Evolutionary conservation across 2,329 filamentous ascomycete species (phyloP).

Genomic region (Triangularia verruculosa): DNA sequence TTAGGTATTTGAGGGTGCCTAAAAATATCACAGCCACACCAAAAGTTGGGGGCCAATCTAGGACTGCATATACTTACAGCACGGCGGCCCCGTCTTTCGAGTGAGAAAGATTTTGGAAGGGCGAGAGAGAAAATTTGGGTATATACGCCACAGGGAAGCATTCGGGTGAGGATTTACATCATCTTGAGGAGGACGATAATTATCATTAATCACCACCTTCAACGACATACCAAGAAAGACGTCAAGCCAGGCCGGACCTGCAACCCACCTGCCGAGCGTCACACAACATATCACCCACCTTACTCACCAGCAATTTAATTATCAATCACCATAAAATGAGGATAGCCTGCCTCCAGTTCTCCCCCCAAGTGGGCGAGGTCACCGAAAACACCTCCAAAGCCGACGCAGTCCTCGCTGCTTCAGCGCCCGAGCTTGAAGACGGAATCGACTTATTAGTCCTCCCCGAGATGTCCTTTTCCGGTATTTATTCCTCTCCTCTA

Average conservation of each 20-base stretch:
- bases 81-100: not conserved
- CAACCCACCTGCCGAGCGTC: not conserved
- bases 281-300: not conserved
- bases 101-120: not conserved
- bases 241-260: not conserved
- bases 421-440: constrained; percentile 55
- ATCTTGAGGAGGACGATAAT: not conserved
- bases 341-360: constrained; percentile 66
- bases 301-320: not conserved
- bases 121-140: not conserved
- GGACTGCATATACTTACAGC: not conserved
- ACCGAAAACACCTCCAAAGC: constrained; percentile 68
- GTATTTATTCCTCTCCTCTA: constrained; percentile 38
- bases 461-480: constrained; percentile 74
- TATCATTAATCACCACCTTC: not conserved
- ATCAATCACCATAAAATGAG: constrained; percentile 21
- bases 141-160: not conserved
- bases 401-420: constrained; percentile 57
- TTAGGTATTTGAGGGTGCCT: not conserved
- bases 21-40: not conserved
- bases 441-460: constrained; percentile 68
- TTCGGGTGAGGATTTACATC: not conserved
- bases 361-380: constrained; percentile 67
- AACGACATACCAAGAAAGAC: not conserved
- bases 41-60: not conserved